phyloP scores from a whole-genome alignment of 345 rosid species.

The Excoecaria agallocha region DNA sequence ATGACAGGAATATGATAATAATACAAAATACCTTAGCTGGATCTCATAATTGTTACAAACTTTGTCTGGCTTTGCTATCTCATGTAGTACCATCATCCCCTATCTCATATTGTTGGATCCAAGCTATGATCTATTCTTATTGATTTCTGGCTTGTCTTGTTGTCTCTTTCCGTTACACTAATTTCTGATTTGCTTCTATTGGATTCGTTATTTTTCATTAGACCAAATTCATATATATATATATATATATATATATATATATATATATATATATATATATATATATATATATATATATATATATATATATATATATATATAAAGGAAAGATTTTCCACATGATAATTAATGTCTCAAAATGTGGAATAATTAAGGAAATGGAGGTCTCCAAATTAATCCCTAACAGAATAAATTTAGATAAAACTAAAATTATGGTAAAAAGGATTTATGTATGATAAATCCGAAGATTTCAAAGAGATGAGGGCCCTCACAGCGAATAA shows the following conservation, averaged over 20 bases:
- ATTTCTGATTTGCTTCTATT: neutral
- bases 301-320: too few relatives aligned
- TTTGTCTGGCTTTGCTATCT: slow-evolving; percentile 14
- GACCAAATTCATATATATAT: too few relatives aligned
- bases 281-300: too few relatives aligned
- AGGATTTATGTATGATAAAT: too few relatives aligned
- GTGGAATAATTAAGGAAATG: neutral
- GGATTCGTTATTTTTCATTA: too few relatives aligned
- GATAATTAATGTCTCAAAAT: neutral
- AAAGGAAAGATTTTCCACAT: neutral
- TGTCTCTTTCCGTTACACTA: neutral
- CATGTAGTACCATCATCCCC: neutral
- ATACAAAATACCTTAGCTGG: slow-evolving; percentile 35
- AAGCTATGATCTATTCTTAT: neutral
- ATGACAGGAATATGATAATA: slow-evolving; percentile 20
- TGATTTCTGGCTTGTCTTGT: neutral
- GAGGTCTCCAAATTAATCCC: neutral
- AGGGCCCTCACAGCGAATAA: too few relatives aligned
- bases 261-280: too few relatives aligned
- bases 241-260: too few relatives aligned
- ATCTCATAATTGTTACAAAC: slow-evolving; percentile 22
- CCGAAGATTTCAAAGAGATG: too few relatives aligned
- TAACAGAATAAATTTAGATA: too few relatives aligned
- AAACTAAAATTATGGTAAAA: neutral
- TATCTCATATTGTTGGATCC: neutral